These are phyloP conservation scores for Ceratorhiza oryzae-sativae DNA, from an alignment of 1,284 basidiomycete genomes.

Conservation along the genomic window DNA sequence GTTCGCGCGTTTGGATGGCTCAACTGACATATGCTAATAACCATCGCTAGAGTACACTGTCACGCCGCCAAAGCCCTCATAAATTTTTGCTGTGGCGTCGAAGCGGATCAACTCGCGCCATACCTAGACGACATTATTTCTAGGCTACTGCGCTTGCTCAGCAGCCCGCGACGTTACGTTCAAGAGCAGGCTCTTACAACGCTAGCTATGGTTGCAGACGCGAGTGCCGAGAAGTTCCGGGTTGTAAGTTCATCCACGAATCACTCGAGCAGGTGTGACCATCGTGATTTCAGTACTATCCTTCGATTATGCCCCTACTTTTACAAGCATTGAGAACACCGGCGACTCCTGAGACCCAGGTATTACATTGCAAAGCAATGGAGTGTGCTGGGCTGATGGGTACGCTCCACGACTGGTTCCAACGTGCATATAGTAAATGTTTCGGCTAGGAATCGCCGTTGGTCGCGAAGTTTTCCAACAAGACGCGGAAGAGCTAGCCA, in stretches of 20 bases:
- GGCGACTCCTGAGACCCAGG: conserved; percentile 68
- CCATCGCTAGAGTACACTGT: conserved; percentile 72
- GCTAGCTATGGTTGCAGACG: conserved; percentile 83
- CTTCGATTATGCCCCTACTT: conserved; percentile 76
- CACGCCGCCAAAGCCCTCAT: conserved; percentile 87
- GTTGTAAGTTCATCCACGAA: conserved; percentile 45
- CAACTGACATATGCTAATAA: neutral
- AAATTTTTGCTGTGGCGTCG: conserved; percentile 86
- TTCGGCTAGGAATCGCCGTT: conserved; percentile 73
- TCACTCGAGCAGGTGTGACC: conserved; percentile 57
- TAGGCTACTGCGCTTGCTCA: conserved; percentile 67
- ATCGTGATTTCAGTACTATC: conserved; percentile 62
- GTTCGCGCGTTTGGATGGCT: conserved; percentile 52
- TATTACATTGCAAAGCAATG: conserved; percentile 79
- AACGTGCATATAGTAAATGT: conserved; percentile 14
- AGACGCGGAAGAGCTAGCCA: conserved; percentile 74
- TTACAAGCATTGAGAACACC: conserved; percentile 74
- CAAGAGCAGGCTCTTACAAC: conserved; percentile 87
- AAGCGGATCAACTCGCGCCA: conserved; percentile 70
- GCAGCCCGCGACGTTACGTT: conserved; percentile 61
- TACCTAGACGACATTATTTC: conserved; percentile 81
- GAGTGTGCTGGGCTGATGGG: conserved; percentile 85
- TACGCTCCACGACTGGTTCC: conserved; percentile 48
- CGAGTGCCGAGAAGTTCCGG: conserved; percentile 63
- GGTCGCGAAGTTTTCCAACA: conserved; percentile 77